These are phyloP conservation scores for Fusarium pseudoanthophilum DNA, from an alignment of 2,329 filamentous ascomycete species.

Conservation along the genomic window DNA sequence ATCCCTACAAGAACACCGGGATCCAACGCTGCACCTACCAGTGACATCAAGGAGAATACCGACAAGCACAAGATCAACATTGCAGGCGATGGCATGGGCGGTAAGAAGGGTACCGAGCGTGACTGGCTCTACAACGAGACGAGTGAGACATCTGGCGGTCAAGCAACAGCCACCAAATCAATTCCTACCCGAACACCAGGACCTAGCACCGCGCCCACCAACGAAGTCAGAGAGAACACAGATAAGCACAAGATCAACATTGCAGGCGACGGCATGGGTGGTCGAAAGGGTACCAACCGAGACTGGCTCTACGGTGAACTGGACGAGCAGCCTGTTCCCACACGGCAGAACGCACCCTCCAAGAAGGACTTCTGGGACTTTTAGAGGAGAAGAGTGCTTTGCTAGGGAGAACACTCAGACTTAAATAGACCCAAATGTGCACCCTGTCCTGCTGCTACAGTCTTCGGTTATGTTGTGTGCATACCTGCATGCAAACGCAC, in stretches of 20 bases:
- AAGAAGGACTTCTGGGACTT: constrained; percentile 62
- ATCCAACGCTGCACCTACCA: not conserved
- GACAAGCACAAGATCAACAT: constrained; percentile 53
- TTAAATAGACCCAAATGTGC: not conserved
- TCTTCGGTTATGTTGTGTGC: constrained; percentile 2
- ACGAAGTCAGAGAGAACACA: constrained; percentile 24
- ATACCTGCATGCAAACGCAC: constrained; percentile 10
- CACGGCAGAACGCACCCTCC: constrained; percentile 50
- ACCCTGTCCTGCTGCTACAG: not conserved
- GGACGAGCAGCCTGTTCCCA: constrained; percentile 52
- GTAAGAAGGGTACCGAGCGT: constrained; percentile 63
- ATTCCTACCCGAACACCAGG: constrained; percentile 51
- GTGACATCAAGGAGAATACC: constrained; percentile 24
- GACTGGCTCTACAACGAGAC: constrained; percentile 68
- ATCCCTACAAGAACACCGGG: constrained; percentile 51
- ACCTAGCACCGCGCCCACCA: not conserved
- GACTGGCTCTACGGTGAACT: constrained; percentile 67
- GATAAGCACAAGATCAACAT: constrained; percentile 52
- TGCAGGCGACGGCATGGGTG: constrained; percentile 73
- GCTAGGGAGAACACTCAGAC: not conserved
- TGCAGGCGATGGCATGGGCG: constrained; percentile 73
- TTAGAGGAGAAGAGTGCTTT: constrained; percentile 43
- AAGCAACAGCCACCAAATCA: constrained; percentile 35
- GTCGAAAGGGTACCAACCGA: constrained; percentile 63
- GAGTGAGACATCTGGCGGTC: constrained; percentile 44